A percentile compares a stretch with the other conserved stretches of the same genome.
Conservation (phyloP, 164 flowering plant species). For the Kalanchoe fedtschenkoi region DNA sequence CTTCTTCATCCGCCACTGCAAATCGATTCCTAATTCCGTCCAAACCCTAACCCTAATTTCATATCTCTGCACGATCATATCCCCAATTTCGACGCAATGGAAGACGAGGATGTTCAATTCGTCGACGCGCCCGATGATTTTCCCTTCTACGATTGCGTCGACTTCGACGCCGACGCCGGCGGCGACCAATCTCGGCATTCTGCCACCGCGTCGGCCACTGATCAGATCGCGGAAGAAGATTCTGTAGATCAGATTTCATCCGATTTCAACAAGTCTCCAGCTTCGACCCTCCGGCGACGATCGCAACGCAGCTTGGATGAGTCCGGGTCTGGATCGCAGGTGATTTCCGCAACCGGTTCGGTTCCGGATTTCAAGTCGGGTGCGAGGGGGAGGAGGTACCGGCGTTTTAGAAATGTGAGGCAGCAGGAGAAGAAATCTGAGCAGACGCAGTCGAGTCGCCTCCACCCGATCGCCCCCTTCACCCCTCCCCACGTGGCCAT, state of each 20-base stretch:
- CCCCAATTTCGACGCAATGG: neutral
- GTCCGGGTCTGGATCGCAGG: neutral
- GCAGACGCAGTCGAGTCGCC: conserved; percentile 7
- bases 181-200: neutral
- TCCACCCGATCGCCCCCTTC: no score
- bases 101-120: conserved; percentile 4
- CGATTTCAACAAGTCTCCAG: neutral
- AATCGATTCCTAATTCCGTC: neutral
- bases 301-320: conserved; percentile 1
- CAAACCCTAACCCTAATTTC: conserved; percentile 8
- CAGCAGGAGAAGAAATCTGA: neutral
- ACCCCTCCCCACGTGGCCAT: no score
- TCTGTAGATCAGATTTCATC: neutral
- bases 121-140: conserved; percentile 5
- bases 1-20: neutral
- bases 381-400: neutral
- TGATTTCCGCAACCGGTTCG: neutral
- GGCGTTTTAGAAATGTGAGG: neutral
- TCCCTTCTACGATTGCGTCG: neutral
- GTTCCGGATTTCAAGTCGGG: neutral
- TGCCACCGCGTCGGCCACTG: neutral
- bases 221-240: neutral
- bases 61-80: neutral
- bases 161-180: neutral
- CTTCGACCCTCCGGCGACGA: neutral